Evolutionary conservation across 805 yeast genomes (phyloP), one percentile per base, ranked within the genome.

Genomic region (Alloascoidea hylecoeti): DNA sequence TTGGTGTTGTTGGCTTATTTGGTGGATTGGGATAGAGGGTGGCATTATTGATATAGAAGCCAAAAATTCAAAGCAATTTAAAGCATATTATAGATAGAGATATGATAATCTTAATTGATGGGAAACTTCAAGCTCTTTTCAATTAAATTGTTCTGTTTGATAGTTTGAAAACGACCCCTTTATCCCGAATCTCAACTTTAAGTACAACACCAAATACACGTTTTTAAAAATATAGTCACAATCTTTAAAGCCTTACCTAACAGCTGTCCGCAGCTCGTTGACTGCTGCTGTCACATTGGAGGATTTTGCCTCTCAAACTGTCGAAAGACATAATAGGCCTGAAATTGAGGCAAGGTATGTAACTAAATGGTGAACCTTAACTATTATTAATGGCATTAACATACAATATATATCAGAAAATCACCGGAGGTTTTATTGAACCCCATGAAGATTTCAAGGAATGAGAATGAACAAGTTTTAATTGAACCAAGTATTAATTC

Each of bases 311-410:
- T 92, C 97, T 5, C 96, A 89, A 59, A 70, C 82, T 41, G 96
- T 82, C 15, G 98, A 92, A 63, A 81, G 98, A 60, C 98, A 92
- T 66, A 92, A 89, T 62, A 73, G 89, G 47, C 98, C 98, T 3
- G 98, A 92, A 57, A 80, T 92, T 38, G 98, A 92, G 58, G 88
- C 82, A 28, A 68, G 66, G 48, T 41, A 41, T 15, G 50, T 28
- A 17, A 9, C n/a, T n/a, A n/a, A n/a, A n/a, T 17, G 15, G 18
- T 17, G n/a, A 5, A 14, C 17, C 35, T 13, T 15, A 16, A 38
- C 17, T 16, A 39, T 39, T 17, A 15, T 2, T 16, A 9, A 12
- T 18, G 15, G 33, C 16, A 15, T 15, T 16, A 14, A n/a, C 2
- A n/a, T 16, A 3, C 13, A 9, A 2, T 27, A 23, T 6, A 16